Base-by-base conservation (phyloP, 2,329 filamentous ascomycete genomes). In the Penicillium sclerotiorum region DNA sequence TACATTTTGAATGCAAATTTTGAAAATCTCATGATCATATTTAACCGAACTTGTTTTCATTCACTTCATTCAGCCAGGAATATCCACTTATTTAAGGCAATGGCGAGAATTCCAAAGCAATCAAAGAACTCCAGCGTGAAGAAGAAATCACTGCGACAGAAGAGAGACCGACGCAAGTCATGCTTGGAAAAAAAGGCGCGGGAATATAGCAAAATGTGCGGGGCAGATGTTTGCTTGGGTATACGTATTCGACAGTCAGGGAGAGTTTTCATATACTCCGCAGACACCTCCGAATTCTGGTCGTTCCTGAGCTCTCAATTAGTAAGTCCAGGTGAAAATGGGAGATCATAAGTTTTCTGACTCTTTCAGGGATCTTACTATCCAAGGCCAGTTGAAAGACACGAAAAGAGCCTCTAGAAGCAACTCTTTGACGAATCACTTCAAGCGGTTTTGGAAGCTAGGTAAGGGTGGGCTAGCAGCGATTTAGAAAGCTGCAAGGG, bases 201-300 rank as follows among this genome's bases (percentile, higher is more conserved):
- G 4, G 37, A 56, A 30, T 56, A 56, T 41, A 56, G 50, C 37
- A 44, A 46, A 32, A 36, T 50, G n/a, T 56, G 33, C 30, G 42
- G 22, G 13, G 50, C 50, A n/a, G 38, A 53, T 47, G 39, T 51
- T 36, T 56, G 30, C 47, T 8, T 54, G n/a, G 50, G 51, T 12
- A 56, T 56, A 17, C 42, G 45, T 4, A 41, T 52, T 33, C 47
- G 45, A 45, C 42, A 51, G 21, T 45, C 48, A 21, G 42, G 42
- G 17, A 20, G 43, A 33, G 37, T 53, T 22, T 49, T 49, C 30
- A 52, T 47, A 12, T 53, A 53, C 20, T 49, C 43, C 9, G 48
- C 42, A 22, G 48, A 52, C 17, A 23, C 42, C 28, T 55, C 39
- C 8, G 45, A 32, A 27, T 54, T 54, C 36, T 48, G 35, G 51